Conservation (phyloP, 1,284 basidiomycete genomes). For the Fomitiporia mediterranea region DNA sequence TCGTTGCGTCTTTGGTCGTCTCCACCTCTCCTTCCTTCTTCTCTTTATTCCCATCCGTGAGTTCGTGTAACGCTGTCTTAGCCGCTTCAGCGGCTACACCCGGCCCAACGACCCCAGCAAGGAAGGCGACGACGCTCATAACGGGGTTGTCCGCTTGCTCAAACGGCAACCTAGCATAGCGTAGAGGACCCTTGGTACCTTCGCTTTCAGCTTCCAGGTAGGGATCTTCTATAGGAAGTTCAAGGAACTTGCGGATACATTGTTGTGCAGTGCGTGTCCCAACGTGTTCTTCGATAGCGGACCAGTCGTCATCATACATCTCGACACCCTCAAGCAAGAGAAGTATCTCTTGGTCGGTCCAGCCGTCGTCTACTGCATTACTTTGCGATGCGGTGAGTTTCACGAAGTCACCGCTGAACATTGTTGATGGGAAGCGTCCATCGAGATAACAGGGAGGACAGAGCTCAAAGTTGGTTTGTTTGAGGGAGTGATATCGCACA, state of each 20-base stretch:
- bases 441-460: slow-evolving; percentile 92
- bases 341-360: slow-evolving; percentile 90
- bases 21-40: slow-evolving; percentile 33
- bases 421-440: slow-evolving; percentile 91
- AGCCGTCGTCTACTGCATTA: slow-evolving; percentile 58
- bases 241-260: slow-evolving; percentile 94
- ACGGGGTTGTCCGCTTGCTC: slow-evolving; percentile 96
- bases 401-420: slow-evolving; percentile 98
- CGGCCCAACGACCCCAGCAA: slow-evolving; percentile 89
- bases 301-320: slow-evolving; percentile 99
- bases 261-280: slow-evolving; percentile 88
- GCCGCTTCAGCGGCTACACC: slow-evolving; percentile 92
- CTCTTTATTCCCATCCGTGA: slow-evolving; percentile 57
- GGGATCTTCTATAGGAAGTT: slow-evolving; percentile 94
- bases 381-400: slow-evolving; percentile 59
- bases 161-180: slow-evolving; percentile 83
- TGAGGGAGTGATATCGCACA: slow-evolving; percentile 89
- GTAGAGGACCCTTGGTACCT: slow-evolving; percentile 65
- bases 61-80: slow-evolving; percentile 80
- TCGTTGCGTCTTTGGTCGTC: slow-evolving; percentile 29
- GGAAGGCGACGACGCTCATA: slow-evolving; percentile 96
- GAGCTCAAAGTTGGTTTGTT: slow-evolving; percentile 86
- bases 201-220: slow-evolving; percentile 74
- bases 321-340: slow-evolving; percentile 92
- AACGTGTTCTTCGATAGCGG: slow-evolving; percentile 87